A percentile compares a stretch with the other conserved stretches of the same genome.
Evolutionary conservation across 2,329 filamentous ascomycete species (phyloP).

Genomic region (Cryphonectria parasitica): DNA sequence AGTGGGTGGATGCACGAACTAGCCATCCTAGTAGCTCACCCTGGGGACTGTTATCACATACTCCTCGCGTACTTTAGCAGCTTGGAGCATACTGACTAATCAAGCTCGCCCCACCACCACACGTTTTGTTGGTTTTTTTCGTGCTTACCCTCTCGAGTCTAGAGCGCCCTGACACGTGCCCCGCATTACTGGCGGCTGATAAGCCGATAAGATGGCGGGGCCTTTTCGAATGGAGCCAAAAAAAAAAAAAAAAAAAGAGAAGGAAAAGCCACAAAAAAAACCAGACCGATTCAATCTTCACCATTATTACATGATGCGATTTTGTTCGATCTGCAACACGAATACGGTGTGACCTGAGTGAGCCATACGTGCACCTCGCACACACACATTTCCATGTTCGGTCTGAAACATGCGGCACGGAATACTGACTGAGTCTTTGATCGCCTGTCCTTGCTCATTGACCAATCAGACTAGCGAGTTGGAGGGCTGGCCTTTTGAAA

Average conservation of each 20-base stretch:
- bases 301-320: not conserved
- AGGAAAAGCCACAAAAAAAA: too few relatives aligned
- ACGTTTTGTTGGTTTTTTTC: not conserved
- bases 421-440: not conserved
- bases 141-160: not conserved
- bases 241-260: not conserved
- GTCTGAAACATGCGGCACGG: not conserved
- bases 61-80: not conserved
- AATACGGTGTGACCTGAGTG: not conserved
- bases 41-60: slow-evolving; percentile 10
- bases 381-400: not conserved
- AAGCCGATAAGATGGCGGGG: not conserved
- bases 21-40: slow-evolving; percentile 16
- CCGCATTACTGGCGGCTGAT: not conserved
- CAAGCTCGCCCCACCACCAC: not conserved
- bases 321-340: not conserved
- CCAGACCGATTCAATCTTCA: not conserved
- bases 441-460: not conserved
- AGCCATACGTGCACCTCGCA: not conserved
- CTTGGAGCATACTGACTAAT: not conserved
- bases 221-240: not conserved
- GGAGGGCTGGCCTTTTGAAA: not conserved
- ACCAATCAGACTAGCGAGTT: not conserved
- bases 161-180: not conserved
- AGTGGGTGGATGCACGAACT: slow-evolving; percentile 13